Conservation (phyloP, 257 asterid genomes). For the Petunia secreta region DNA sequence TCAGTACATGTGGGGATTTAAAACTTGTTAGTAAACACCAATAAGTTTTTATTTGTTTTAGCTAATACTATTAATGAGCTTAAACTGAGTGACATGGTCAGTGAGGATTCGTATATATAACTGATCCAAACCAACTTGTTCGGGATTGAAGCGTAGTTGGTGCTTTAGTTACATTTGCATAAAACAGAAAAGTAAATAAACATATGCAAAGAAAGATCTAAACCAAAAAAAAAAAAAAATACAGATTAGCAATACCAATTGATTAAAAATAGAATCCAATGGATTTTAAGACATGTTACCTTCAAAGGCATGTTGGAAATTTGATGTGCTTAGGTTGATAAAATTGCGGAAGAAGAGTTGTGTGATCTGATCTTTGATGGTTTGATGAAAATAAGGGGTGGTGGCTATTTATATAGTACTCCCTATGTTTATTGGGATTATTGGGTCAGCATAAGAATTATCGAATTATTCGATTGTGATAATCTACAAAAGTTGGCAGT, state of each 20-base stretch:
- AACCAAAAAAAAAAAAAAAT: neutral
- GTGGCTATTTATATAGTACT: neutral
- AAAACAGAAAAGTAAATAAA: neutral
- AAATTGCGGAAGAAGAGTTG: neutral
- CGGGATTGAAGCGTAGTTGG: too few species aligned
- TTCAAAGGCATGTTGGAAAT: constrained; percentile 10
- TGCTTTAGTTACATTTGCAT: too few species aligned
- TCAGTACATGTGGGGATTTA: too few species aligned
- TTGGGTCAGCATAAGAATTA: neutral
- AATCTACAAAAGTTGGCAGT: neutral
- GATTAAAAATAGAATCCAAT: neutral
- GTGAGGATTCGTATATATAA: too few species aligned
- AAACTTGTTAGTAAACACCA: too few species aligned
- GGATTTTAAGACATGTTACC: neutral
- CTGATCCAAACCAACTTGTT: too few species aligned
- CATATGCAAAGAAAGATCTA: neutral
- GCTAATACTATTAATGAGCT: too few species aligned
- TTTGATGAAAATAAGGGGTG: neutral
- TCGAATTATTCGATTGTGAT: neutral
- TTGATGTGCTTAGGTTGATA: neutral
- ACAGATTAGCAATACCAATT: too few species aligned
- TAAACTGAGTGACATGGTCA: too few species aligned
- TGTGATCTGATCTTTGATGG: neutral
- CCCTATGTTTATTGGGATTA: too few species aligned
- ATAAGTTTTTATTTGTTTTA: too few species aligned